Evolutionary conservation across 2,329 filamentous ascomycete species (phyloP).

Genomic region (Epicoccum sorghinum): DNA sequence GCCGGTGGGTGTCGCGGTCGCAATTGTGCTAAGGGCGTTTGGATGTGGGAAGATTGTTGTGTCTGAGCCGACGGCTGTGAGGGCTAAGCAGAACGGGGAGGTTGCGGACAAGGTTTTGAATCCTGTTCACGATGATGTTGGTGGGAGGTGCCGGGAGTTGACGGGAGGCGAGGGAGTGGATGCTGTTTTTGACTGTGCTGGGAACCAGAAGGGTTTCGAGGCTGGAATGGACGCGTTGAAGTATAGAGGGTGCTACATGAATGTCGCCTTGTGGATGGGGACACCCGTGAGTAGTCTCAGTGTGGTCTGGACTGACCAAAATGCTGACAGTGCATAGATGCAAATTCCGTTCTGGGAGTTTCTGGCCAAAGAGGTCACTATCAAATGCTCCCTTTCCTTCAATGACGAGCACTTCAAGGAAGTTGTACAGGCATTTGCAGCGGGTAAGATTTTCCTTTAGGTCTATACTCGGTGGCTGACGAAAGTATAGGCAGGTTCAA

Average conservation of each 20-base stretch:
- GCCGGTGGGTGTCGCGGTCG: constrained; percentile 34
- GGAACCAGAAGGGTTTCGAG: constrained; percentile 37
- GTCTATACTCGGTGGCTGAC: neutral
- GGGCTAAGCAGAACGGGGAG: constrained; percentile 28
- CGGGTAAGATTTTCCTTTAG: constrained; percentile 25
- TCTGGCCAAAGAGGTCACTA: constrained; percentile 39
- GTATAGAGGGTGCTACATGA: constrained; percentile 39
- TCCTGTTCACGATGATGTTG: constrained; percentile 36
- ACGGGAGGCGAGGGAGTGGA: constrained; percentile 41
- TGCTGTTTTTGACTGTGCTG: constrained; percentile 46
- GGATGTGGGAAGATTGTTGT: constrained; percentile 32
- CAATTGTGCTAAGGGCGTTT: constrained; percentile 26
- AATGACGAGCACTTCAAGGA: constrained; percentile 41
- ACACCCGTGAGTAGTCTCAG: constrained; percentile 30
- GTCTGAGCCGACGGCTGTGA: constrained; percentile 31
- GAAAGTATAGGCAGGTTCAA: constrained; percentile 35
- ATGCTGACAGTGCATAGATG: constrained; percentile 25
- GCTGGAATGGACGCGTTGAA: constrained; percentile 39
- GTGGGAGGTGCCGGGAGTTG: constrained; percentile 31
- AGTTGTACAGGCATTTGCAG: constrained; percentile 39
- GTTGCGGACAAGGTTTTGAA: constrained; percentile 36
- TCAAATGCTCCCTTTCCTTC: constrained; percentile 40
- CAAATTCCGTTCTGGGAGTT: constrained; percentile 32
- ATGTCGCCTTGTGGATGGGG: constrained; percentile 41
- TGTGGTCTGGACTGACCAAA: neutral